phyloP scores from a whole-genome alignment of 176 grass and related monocot species.

The Phragmites australis region DNA sequence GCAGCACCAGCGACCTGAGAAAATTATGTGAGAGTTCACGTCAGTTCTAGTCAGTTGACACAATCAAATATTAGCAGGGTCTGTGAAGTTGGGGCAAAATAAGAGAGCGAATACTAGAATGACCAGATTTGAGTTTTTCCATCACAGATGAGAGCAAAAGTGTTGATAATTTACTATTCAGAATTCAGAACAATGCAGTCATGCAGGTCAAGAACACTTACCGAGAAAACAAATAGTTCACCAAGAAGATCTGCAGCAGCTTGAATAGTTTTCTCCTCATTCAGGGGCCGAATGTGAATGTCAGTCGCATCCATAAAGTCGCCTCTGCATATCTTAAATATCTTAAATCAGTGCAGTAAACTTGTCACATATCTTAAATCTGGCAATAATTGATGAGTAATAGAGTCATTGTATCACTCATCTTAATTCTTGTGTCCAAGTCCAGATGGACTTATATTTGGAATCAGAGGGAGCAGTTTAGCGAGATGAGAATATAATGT shows the following conservation, averaged over 20 bases:
- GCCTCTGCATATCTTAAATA: constrained; percentile 89
- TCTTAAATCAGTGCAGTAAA: too few relatives aligned
- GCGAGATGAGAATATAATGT: too few relatives aligned
- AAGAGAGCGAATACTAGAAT: background rate
- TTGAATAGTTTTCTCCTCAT: constrained; percentile 96
- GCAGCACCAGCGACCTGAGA: constrained; percentile 71
- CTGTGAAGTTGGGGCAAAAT: constrained; percentile 12
- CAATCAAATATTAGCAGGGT: constrained; percentile 20
- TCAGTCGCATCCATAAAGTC: constrained; percentile 71
- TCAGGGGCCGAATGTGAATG: constrained; percentile 75
- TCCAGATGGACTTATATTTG: too few relatives aligned
- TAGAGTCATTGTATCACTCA: too few relatives aligned
- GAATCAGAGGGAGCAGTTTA: too few relatives aligned
- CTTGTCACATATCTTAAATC: too few relatives aligned
- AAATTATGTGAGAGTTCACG: constrained; percentile 14
- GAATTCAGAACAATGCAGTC: background rate
- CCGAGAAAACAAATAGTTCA: constrained; percentile 85
- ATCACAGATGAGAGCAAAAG: background rate
- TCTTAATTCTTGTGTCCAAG: too few relatives aligned
- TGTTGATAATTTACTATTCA: background rate
- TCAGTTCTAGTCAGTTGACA: constrained; percentile 24
- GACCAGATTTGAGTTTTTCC: background rate
- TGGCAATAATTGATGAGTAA: too few relatives aligned
- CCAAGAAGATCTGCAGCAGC: constrained; percentile 84
- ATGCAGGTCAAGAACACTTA: constrained; percentile 7